These are phyloP conservation scores for Pichia phayaonensis DNA, from an alignment of 805 yeast genomes.

Conservation along the genomic window DNA sequence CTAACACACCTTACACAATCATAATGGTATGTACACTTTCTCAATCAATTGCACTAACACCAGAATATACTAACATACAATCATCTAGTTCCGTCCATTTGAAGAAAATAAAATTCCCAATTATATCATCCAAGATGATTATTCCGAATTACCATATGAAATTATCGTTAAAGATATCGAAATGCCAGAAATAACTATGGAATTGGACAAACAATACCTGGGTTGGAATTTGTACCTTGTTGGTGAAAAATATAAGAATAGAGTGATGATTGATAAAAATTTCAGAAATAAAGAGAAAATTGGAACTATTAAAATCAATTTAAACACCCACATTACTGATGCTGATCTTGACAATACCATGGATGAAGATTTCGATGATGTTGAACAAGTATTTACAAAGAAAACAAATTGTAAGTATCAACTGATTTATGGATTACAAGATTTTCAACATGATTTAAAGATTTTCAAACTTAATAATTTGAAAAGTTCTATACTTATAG, in stretches of 20 bases:
- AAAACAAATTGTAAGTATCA: neutral
- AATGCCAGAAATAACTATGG: neutral
- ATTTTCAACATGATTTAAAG: neutral
- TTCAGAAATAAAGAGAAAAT: constrained; percentile 1
- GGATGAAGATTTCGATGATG: constrained; percentile 3
- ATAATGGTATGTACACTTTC: neutral
- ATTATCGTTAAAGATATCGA: constrained; percentile 4
- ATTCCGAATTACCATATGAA: constrained; percentile 6
- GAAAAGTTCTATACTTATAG: neutral
- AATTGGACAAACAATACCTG: neutral
- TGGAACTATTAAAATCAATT: neutral
- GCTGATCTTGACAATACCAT: neutral
- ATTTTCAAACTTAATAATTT: neutral
- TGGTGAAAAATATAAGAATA: constrained; percentile 1
- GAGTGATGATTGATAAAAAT: neutral
- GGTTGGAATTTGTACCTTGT: neutral
- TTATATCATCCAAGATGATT: constrained; percentile 31
- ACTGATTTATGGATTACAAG: constrained; percentile 3
- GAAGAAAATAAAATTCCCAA: constrained; percentile 39
- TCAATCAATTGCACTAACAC: too few species aligned
- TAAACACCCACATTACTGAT: neutral
- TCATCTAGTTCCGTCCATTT: constrained; percentile 40
- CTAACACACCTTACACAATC: neutral
- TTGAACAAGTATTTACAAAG: neutral
- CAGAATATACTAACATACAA: constrained; percentile 3